Percentiles rank a stretch among this genome's conserved stretches.
These are phyloP conservation scores for Linum lewisii DNA, from an alignment of 345 rosid species.

Conservation along the genomic window DNA sequence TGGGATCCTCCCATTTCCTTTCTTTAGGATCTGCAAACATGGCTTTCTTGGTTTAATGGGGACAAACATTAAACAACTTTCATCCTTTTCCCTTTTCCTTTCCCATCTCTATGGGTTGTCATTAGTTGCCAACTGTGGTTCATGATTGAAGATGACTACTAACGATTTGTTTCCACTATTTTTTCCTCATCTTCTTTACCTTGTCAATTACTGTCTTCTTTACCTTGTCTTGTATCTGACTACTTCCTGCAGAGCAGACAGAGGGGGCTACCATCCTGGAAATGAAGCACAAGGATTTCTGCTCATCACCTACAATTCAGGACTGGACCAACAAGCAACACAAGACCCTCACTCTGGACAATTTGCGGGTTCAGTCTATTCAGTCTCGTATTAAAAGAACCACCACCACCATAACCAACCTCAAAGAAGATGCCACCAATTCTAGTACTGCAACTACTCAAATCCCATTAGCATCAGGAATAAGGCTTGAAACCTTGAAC, in stretches of 20 bases:
- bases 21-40: neutral
- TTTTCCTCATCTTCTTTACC: conserved; percentile 11
- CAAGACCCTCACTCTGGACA: conserved; percentile 44
- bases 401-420: no score
- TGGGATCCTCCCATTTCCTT: neutral
- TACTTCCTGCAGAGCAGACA: conserved; percentile 27
- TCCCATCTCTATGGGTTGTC: no score
- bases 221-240: neutral
- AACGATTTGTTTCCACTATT: neutral
- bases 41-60: neutral
- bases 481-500: conserved; percentile 52
- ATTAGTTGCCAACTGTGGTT: neutral
- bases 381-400: conserved; percentile 38
- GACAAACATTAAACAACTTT: conserved; percentile 16
- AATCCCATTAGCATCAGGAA: conserved; percentile 61
- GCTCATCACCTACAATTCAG: conserved; percentile 21
- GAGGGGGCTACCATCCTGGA: conserved; percentile 55
- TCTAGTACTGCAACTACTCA: neutral
- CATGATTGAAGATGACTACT: no score
- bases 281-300: conserved; percentile 55
- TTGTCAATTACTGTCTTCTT: neutral
- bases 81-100: conserved; percentile 4
- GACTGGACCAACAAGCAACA: conserved; percentile 54
- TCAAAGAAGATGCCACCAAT: conserved; percentile 18
- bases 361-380: conserved; percentile 37